phyloP scores from a whole-genome alignment of 2,329 filamentous ascomycete species.

The Tolypocladium amazonense region DNA sequence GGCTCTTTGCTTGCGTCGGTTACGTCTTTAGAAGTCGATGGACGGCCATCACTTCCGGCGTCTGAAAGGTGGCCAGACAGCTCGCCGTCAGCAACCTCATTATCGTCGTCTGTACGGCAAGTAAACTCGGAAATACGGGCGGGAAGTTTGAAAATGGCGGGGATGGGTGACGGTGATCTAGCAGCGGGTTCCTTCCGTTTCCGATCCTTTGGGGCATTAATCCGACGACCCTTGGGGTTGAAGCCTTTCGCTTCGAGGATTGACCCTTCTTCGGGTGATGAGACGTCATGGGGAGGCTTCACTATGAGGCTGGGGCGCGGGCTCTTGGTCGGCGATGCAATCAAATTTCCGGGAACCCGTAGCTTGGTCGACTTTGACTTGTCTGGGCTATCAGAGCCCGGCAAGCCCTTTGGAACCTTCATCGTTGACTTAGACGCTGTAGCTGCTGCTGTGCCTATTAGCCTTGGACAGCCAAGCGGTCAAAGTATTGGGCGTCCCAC shows the following conservation, averaged over 20 bases:
- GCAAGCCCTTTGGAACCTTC: slow-evolving; percentile 1
- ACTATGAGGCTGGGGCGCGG: slow-evolving; percentile 1
- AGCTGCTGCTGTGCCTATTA: neutral
- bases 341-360: neutral
- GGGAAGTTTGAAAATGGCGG: slow-evolving; percentile 11
- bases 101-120: neutral
- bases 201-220: neutral
- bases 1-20: slow-evolving; percentile 1
- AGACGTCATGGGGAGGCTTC: neutral
- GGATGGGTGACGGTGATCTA: slow-evolving; percentile 6
- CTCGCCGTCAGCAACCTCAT: neutral
- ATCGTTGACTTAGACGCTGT: neutral
- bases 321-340: neutral
- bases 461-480: neutral
- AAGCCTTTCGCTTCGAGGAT: neutral
- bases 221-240: neutral
- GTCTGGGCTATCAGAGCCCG: slow-evolving; percentile 1
- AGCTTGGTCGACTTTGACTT: slow-evolving; percentile 1
- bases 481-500: neutral
- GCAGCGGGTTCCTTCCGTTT: neutral
- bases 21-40: neutral
- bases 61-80: slow-evolving; percentile 1
- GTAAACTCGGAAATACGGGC: slow-evolving; percentile 5
- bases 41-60: neutral
- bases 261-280: neutral